A percentile compares a stretch with the other conserved stretches of the same genome.
Conservation (phyloP, 441 rosid genomes). For the Arabidopsis lyrata region DNA sequence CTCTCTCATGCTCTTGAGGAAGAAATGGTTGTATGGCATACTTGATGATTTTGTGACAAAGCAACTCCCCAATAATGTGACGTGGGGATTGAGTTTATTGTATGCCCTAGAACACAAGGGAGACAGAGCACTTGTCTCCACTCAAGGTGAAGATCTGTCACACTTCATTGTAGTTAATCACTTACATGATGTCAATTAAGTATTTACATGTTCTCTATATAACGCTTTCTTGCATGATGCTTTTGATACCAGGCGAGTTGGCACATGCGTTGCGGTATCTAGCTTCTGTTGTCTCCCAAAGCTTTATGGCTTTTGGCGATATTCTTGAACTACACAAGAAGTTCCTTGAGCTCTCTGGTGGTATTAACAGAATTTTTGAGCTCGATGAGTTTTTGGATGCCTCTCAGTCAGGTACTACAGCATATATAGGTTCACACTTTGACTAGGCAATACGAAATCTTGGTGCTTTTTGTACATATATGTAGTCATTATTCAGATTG, state of each 20-base stretch:
- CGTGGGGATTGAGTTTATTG: constrained; percentile 98
- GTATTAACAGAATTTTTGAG: constrained; percentile 93
- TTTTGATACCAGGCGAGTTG: constrained; percentile 77
- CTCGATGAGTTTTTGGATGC: constrained; percentile 96
- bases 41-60: constrained; percentile 97
- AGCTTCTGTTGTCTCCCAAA: constrained; percentile 99
- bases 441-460: constrained; percentile 25
- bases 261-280: constrained; percentile 98
- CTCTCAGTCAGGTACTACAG: constrained; percentile 73
- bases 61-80: constrained; percentile 98
- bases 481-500: constrained; percentile 8
- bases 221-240: constrained; percentile 31
- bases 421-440: constrained; percentile 23
- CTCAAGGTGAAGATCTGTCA: constrained; percentile 70
- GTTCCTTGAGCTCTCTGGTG: constrained; percentile 93
- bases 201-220: constrained; percentile 3
- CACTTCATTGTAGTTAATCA: constrained; percentile 8
- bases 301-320: constrained; percentile 99
- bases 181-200: constrained; percentile 18
- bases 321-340: constrained; percentile 95
- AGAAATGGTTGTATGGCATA: constrained; percentile 94
- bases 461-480: constrained; percentile 19
- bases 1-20: constrained; percentile 79
- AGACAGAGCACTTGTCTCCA: constrained; percentile 80
- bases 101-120: constrained; percentile 97